These are phyloP conservation scores for Chlamydomonas sphaeroides DNA, from an alignment of 139 green algal species.

Conservation along the genomic window DNA sequence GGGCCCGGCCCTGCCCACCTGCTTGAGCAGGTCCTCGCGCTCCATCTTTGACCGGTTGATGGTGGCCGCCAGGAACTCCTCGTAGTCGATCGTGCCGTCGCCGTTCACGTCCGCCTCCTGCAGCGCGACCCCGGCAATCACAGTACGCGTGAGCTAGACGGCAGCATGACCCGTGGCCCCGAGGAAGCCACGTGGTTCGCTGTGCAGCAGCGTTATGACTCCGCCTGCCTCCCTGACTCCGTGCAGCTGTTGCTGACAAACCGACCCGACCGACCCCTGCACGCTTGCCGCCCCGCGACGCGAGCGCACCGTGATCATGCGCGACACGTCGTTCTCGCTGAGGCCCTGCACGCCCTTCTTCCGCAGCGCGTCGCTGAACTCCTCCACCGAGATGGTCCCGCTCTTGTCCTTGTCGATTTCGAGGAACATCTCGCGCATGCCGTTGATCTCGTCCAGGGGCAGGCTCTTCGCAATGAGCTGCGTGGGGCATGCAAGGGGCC, in stretches of 20 bases:
- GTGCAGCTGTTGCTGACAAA: no score
- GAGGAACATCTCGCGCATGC: constrained; percentile 90
- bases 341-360: constrained; percentile 54
- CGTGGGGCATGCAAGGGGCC: no score
- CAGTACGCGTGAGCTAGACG: no score
- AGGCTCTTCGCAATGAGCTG: constrained; percentile 87
- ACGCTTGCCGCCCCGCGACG: not conserved
- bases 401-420: constrained; percentile 91
- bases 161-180: no score
- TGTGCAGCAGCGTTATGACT: no score
- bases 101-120: constrained; percentile 78
- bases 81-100: constrained; percentile 86
- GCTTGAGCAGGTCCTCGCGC: constrained; percentile 76
- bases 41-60: constrained; percentile 78
- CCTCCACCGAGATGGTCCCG: constrained; percentile 92
- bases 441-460: constrained; percentile 90
- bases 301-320: constrained; percentile 38
- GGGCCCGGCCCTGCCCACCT: constrained; percentile 7
- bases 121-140: constrained; percentile 28
- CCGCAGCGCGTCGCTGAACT: constrained; percentile 71
- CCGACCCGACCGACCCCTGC: no score
- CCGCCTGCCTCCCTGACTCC: no score
- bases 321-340: constrained; percentile 39
- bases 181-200: no score
- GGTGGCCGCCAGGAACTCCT: constrained; percentile 89